Percentiles rank a stretch among this genome's conserved stretches.
These are phyloP conservation scores for Mimosa pudica DNA, from an alignment of 306 rosid species.

Conservation along the genomic window DNA sequence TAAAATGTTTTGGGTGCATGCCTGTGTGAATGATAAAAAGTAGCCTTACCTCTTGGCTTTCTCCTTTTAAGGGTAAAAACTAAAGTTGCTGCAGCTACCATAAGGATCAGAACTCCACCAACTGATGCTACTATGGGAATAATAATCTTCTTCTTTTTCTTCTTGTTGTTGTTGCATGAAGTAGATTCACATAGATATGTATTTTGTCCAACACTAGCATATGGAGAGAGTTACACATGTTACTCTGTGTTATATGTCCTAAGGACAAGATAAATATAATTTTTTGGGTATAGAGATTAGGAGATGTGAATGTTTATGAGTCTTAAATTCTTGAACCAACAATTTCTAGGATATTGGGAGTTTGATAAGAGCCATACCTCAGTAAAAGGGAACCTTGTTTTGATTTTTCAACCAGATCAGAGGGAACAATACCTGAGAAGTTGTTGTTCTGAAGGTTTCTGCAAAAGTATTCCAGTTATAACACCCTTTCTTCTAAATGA, in stretches of 20 bases:
- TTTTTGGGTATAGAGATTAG: too few species aligned
- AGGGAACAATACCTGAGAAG: conserved; percentile 42
- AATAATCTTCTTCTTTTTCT: conserved; percentile 17
- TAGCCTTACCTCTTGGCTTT: conserved; percentile 25
- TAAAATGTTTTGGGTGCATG: too few species aligned
- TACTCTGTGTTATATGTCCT: not conserved
- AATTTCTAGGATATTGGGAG: not conserved
- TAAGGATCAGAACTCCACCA: conserved; percentile 37
- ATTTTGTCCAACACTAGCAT: conserved; percentile 42
- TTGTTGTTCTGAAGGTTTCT: conserved; percentile 55
- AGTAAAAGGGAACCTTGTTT: conserved; percentile 31
- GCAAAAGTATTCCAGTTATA: conserved; percentile 3
- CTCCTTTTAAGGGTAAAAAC: conserved; percentile 28
- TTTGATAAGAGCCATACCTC: conserved; percentile 35
- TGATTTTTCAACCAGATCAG: conserved; percentile 31
- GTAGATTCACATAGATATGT: conserved; percentile 35
- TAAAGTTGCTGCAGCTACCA: conserved; percentile 16
- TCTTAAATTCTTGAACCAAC: not conserved
- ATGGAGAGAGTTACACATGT: conserved; percentile 11
- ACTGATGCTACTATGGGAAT: conserved; percentile 43
- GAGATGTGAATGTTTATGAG: not conserved
- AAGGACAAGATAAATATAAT: too few species aligned
- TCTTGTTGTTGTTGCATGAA: conserved; percentile 17
- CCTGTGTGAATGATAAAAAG: not conserved
- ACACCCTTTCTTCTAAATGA: not conserved